phyloP scores from a whole-genome alignment of 2,329 filamentous ascomycete species.

The Xylariales sp. region DNA sequence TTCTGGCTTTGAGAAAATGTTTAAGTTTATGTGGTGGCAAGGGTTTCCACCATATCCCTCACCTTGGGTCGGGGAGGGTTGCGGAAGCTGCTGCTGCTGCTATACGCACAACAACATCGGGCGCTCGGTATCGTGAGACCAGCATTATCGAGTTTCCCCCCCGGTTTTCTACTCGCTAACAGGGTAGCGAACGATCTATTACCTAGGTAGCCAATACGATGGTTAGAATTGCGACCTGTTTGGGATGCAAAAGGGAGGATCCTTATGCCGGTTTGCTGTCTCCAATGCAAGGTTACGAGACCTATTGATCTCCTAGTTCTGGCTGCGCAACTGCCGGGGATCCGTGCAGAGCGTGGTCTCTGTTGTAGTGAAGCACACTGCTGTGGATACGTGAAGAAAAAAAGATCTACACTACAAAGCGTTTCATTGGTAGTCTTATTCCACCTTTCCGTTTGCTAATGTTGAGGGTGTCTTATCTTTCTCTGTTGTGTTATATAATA shows the following conservation, averaged over 20 bases:
- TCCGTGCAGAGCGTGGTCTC: background rate
- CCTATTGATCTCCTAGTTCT: conserved; percentile 14
- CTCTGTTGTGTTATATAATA: conserved; percentile 18
- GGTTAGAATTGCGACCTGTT: background rate
- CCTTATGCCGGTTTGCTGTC: background rate
- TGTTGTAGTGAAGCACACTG: conserved; percentile 6
- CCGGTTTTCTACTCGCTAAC: background rate
- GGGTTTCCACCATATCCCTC: conserved; percentile 6
- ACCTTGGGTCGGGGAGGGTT: background rate
- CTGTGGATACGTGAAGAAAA: background rate
- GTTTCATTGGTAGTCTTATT: conserved; percentile 9
- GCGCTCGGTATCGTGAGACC: conserved; percentile 2
- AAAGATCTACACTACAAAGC: background rate
- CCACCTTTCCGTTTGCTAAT: background rate
- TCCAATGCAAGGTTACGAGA: conserved; percentile 19
- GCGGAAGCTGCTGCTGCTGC: conserved; percentile 7
- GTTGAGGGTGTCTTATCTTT: background rate
- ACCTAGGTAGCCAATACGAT: background rate
- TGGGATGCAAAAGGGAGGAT: conserved; percentile 18
- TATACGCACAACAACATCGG: conserved; percentile 1
- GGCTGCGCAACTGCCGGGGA: conserved; percentile 19
- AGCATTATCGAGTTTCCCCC: background rate
- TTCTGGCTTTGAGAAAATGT: too few relatives aligned
- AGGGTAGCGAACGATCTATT: conserved; percentile 3
- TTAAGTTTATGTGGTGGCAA: background rate